Conservation (phyloP, 352 stramenopile species). For the Peronospora belbahrii region DNA sequence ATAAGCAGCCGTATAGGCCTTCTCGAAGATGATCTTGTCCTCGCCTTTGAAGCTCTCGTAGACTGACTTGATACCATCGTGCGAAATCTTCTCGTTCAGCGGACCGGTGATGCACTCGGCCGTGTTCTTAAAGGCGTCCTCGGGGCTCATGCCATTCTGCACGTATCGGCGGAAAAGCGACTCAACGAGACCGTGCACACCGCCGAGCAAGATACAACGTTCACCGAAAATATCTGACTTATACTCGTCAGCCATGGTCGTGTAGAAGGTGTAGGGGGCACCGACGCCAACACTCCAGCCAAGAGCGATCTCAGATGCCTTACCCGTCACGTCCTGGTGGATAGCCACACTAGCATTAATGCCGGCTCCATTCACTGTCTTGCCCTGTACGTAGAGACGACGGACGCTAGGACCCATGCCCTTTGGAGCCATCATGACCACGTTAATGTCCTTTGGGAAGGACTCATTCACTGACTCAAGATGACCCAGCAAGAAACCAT, state of each 20-base stretch:
- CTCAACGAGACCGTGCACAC: conserved; percentile 96
- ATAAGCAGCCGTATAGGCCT: conserved; percentile 94
- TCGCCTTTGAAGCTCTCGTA: conserved; percentile 91
- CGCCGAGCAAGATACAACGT: conserved; percentile 94
- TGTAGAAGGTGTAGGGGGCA: conserved; percentile 97
- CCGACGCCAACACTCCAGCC: conserved; percentile 95
- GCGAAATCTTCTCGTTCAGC: conserved; percentile 96
- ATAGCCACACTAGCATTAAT: conserved; percentile 97
- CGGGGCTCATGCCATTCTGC: conserved; percentile 88
- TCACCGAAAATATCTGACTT: conserved; percentile 98
- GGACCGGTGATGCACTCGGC: conserved; percentile 96
- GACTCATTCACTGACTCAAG: conserved; percentile 91
- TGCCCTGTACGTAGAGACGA: conserved; percentile 96
- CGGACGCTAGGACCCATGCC: conserved; percentile 95
- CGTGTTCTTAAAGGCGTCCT: conserved; percentile 95
- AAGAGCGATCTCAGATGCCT: conserved; percentile 92
- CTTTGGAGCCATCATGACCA: conserved; percentile 98
- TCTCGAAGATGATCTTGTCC: conserved; percentile 92
- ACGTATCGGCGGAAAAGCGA: conserved; percentile 96
- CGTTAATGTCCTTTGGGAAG: conserved; percentile 95
- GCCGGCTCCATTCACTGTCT: conserved; percentile 95
- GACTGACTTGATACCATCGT: conserved; percentile 94
- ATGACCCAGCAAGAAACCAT: conserved; percentile 96
- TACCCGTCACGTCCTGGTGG: conserved; percentile 91
- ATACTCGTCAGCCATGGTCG: conserved; percentile 94